Conservation (phyloP, 495 filamentous ascomycete genomes). For the Cetradonia linearis region DNA sequence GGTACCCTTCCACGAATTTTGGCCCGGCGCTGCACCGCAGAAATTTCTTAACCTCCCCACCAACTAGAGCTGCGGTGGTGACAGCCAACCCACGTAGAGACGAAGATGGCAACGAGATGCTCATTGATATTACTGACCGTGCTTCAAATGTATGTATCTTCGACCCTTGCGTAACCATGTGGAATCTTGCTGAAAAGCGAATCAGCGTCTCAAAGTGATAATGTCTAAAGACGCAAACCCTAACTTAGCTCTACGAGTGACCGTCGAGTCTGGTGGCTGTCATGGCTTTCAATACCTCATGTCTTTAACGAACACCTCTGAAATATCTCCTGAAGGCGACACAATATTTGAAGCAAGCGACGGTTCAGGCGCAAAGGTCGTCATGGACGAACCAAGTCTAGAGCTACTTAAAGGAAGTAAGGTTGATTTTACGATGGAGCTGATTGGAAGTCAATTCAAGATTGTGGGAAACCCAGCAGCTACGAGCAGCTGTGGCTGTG, state of each 20-base stretch:
- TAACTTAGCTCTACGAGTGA: constrained; percentile 72
- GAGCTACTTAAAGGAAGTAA: constrained; percentile 86
- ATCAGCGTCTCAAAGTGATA: constrained; percentile 56
- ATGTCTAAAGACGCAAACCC: constrained; percentile 65
- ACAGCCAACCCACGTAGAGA: constrained; percentile 56
- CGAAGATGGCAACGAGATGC: constrained; percentile 74
- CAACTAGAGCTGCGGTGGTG: constrained; percentile 29
- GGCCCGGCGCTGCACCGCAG: constrained; percentile 9
- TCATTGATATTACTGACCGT: constrained; percentile 66
- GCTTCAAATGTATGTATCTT: constrained; percentile 58
- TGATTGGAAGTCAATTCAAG: constrained; percentile 97
- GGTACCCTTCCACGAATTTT: neutral
- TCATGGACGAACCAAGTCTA: constrained; percentile 79
- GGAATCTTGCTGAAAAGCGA: constrained; percentile 21
- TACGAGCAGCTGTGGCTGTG: constrained; percentile 92
- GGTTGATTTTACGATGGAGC: constrained; percentile 89
- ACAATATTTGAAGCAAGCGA: constrained; percentile 43
- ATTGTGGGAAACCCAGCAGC: constrained; percentile 86
- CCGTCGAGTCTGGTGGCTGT: constrained; percentile 85
- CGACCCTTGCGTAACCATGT: constrained; percentile 8
- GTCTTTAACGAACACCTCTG: constrained; percentile 56
- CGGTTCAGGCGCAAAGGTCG: constrained; percentile 56
- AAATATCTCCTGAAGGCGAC: constrained; percentile 64
- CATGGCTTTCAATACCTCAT: constrained; percentile 98
- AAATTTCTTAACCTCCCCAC: constrained; percentile 16